Conservation (phyloP, 176 grass and related monocot genomes). For the Triticum turgidum region DNA sequence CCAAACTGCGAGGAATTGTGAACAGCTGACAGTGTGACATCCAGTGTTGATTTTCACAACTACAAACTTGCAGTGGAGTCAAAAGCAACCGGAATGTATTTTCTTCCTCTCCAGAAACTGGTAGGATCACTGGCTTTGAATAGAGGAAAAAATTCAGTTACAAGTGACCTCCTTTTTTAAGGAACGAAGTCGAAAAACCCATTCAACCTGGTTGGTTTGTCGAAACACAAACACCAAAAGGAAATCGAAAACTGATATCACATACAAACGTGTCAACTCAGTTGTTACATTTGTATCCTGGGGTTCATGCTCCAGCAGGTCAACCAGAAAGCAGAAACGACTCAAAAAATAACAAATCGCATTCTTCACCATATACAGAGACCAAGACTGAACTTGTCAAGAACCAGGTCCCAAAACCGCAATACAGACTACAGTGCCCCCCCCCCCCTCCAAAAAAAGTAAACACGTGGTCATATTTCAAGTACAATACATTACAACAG, state of each 20-base stretch:
- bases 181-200: neutral
- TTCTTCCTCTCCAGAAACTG: neutral
- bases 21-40: neutral
- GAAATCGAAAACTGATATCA: neutral
- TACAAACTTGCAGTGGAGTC: neutral
- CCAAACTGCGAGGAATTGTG: neutral
- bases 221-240: neutral
- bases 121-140: neutral
- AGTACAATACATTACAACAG: slow-evolving; percentile 6
- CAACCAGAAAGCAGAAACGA: neutral
- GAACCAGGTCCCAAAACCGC: neutral
- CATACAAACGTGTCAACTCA: neutral
- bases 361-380: neutral
- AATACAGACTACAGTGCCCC: neutral
- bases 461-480: neutral
- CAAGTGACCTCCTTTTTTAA: neutral
- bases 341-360: neutral
- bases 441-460: neutral
- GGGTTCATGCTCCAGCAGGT: neutral
- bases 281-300: neutral
- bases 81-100: neutral
- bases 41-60: neutral
- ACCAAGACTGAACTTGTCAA: neutral
- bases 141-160: neutral
- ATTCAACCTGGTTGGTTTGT: neutral